Conservation (phyloP, 805 yeast genomes). For the Candida succiphila region DNA sequence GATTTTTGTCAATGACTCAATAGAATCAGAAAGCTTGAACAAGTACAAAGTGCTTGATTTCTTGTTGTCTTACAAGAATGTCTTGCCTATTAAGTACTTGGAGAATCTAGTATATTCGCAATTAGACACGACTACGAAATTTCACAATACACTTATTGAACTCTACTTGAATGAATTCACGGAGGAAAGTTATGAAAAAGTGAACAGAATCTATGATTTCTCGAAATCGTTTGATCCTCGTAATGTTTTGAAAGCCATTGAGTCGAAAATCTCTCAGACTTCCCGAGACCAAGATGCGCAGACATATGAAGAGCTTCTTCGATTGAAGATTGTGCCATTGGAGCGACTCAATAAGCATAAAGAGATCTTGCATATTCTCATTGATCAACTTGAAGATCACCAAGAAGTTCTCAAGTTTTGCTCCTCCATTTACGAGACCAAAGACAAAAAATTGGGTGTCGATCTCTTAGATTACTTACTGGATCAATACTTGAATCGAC, state of each 20-base stretch:
- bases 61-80: constrained; percentile 22
- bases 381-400: constrained; percentile 46
- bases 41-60: constrained; percentile 42
- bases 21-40: constrained; percentile 50
- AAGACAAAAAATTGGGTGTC: constrained; percentile 28
- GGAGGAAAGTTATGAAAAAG: constrained; percentile 18
- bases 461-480: constrained; percentile 39
- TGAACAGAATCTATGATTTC: constrained; percentile 24
- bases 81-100: constrained; percentile 35
- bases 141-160: constrained; percentile 35
- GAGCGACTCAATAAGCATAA: constrained; percentile 50
- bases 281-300: constrained; percentile 5
- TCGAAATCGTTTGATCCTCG: constrained; percentile 29
- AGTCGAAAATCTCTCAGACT: constrained; percentile 17
- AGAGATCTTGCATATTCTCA: constrained; percentile 52
- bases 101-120: constrained; percentile 37
- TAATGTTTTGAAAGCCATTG: constrained; percentile 20
- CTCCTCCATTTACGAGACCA: constrained; percentile 28
- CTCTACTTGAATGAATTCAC: constrained; percentile 28
- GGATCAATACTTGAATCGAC: constrained; percentile 24
- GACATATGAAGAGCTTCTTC: constrained; percentile 12
- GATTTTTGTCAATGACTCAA: constrained; percentile 59
- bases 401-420: constrained; percentile 55
- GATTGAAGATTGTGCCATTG: constrained; percentile 48
- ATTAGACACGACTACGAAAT: constrained; percentile 23